phyloP scores from a whole-genome alignment of 192 early-diverging fungal species.

The Umbelopsis ramanniana region DNA sequence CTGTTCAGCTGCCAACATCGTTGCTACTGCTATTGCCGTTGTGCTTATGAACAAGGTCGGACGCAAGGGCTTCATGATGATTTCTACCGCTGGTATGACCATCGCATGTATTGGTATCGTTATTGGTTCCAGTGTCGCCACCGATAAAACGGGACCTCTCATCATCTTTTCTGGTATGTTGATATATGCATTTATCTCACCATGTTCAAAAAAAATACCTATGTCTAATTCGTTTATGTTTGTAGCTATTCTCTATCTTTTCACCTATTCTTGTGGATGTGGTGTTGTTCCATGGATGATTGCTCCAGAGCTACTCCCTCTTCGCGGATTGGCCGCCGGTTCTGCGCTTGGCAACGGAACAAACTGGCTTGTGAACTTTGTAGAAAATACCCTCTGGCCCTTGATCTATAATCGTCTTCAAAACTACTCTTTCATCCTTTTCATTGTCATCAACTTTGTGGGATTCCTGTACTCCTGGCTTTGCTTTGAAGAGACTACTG shows the following conservation, averaged over 20 bases:
- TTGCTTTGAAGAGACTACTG: constrained; percentile 80
- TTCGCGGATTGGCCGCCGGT: constrained; percentile 72
- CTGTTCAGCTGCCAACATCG: constrained; percentile 60
- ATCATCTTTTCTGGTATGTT: constrained; percentile 59
- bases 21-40: constrained; percentile 63
- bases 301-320: constrained; percentile 78
- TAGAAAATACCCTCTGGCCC: constrained; percentile 47
- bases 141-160: constrained; percentile 54
- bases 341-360: constrained; percentile 72
- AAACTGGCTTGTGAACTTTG: constrained; percentile 69
- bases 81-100: constrained; percentile 65
- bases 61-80: constrained; percentile 68
- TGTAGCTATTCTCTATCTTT: constrained; percentile 73
- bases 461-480: constrained; percentile 67
- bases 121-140: constrained; percentile 48
- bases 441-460: constrained; percentile 65
- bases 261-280: constrained; percentile 76
- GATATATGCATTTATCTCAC: neutral
- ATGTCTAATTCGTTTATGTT: neutral
- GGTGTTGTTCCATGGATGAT: constrained; percentile 87
- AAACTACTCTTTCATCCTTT: constrained; percentile 64
- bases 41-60: constrained; percentile 68
- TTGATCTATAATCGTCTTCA: constrained; percentile 38
- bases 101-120: constrained; percentile 65
- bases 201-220: neutral